A percentile compares a stretch with the other conserved stretches of the same genome.
These are phyloP conservation scores for Apostasia shenzhenica DNA, from an alignment of 106 monocot genomes.

Conservation along the genomic window DNA sequence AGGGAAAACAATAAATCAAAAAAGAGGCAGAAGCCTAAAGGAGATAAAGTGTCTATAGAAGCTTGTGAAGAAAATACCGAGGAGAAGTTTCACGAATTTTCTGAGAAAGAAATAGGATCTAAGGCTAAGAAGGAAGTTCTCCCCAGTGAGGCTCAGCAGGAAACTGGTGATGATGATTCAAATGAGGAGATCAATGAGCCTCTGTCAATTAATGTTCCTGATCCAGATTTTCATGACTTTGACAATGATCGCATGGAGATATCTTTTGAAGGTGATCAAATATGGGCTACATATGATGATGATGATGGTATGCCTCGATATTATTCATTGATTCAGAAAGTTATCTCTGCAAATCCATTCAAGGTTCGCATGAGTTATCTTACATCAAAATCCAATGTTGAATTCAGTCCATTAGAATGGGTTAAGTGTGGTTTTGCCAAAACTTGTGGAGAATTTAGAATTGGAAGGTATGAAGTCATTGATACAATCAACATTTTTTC, in stretches of 20 bases:
- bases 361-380: slow-evolving; percentile 49
- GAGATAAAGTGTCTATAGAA: background rate
- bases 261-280: slow-evolving; percentile 37
- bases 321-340: slow-evolving; percentile 63
- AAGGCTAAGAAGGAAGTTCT: slow-evolving; percentile 7
- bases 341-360: slow-evolving; percentile 50
- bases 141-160: slow-evolving; percentile 6
- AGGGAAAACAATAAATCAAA: slow-evolving; percentile 11
- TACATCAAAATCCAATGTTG: slow-evolving; percentile 40
- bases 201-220: slow-evolving; percentile 54
- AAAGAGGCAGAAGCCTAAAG: slow-evolving; percentile 16
- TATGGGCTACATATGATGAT: slow-evolving; percentile 71
- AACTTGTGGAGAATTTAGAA: slow-evolving; percentile 50
- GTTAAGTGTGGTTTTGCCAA: slow-evolving; percentile 50
- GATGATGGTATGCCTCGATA: slow-evolving; percentile 72
- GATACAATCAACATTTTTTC: slow-evolving; percentile 48
- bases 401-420: slow-evolving; percentile 54
- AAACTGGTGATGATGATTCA: slow-evolving; percentile 8
- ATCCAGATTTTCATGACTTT: slow-evolving; percentile 70
- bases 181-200: slow-evolving; percentile 11
- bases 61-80: slow-evolving; percentile 11
- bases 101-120: background rate
- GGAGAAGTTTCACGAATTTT: slow-evolving; percentile 1
- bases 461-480: slow-evolving; percentile 37
- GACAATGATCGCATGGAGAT: slow-evolving; percentile 53